Base-by-base conservation (phyloP, 495 filamentous ascomycete genomes). In the Neurospora sp. region DNA sequence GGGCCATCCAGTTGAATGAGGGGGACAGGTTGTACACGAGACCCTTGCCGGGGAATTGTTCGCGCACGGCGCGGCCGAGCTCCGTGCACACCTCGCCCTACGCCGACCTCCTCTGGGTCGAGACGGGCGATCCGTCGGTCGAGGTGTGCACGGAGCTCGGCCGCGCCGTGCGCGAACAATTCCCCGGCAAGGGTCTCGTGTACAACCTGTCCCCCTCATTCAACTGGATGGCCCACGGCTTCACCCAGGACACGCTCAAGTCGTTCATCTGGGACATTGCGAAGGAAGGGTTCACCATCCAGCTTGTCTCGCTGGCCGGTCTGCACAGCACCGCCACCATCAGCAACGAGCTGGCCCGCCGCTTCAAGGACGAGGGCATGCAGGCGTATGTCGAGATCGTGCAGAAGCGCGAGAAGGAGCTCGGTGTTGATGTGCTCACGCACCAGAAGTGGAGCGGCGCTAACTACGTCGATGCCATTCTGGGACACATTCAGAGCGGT, bases 401-500 rank as follows among this genome's bases (percentile, higher is more conserved):
- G 44, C 96, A 99, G 79, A 82, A 87, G 44, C 87, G 90, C 69
- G 96, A 99, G 85, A 97, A 97, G 84, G 95, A 97, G 72, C 80
- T 96, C 8, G 94, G 93, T 16, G 93, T 94, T 27, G 96, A 99
- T 78, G 96, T 99, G 18, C 85, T 99, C 72, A 99, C 95, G 40
- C 96, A 99, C 81, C 96, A 99, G 86, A 97, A 96, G 78, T 99
- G 96, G 95, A 97, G 94, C 77, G 96, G 96, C 12, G 96, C 96
- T 0, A 85, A 84, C 20, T 97, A 97, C 78, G 90, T 98, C 72
- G 96, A 99, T 83, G 95, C 94, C 3, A 96, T 99, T 41, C 77
- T 99, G 40, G 94, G 95, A 3, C 89, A 92, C 2, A 95, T 98
- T 74, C 93, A 97, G 83, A 97, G 92, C 77, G 94, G 96, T 14